Conservation (phyloP, 345 rosid species). For the Gossypium stocksii region DNA sequence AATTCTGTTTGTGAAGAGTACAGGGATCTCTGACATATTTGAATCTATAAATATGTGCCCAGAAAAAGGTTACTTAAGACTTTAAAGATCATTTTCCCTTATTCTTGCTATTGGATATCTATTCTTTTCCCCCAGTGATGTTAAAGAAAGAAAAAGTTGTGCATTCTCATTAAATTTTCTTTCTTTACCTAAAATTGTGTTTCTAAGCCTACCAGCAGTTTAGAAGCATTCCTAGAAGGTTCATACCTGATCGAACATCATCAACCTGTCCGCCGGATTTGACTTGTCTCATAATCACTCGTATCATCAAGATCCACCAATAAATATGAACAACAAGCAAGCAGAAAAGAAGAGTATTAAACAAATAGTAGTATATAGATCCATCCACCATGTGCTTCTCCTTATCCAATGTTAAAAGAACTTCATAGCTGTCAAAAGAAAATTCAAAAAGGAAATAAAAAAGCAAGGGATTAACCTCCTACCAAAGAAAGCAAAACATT, state of each 20-base stretch:
- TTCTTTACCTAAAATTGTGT: not conserved
- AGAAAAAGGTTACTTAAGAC: not conserved
- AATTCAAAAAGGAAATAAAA: not conserved
- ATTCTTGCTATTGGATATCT: not conserved
- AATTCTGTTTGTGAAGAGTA: too few relatives aligned
- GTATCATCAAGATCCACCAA: conserved; percentile 69
- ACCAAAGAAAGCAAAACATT: not conserved
- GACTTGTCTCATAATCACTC: conserved; percentile 60
- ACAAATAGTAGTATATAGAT: conserved; percentile 55
- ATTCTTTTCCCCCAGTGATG: too few relatives aligned
- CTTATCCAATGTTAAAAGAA: conserved; percentile 42
- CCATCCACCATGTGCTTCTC: conserved; percentile 46
- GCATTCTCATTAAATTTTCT: not conserved
- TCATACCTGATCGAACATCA: conserved; percentile 20
- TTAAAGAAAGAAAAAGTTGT: too few relatives aligned
- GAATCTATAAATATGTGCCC: too few relatives aligned
- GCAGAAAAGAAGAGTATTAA: conserved; percentile 71
- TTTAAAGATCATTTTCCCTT: not conserved
- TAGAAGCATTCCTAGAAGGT: conserved; percentile 6
- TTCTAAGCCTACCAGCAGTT: conserved; percentile 1
- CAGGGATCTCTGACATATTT: too few relatives aligned
- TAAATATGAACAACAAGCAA: conserved; percentile 60
- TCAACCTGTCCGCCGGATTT: conserved; percentile 49
- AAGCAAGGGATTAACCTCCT: not conserved
- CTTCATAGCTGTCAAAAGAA: conserved; percentile 57